A percentile compares a stretch with the other conserved stretches of the same genome.
Evolutionary conservation across 257 asterid genomes (phyloP).

Genomic region (Salvia rosmarinus): DNA sequence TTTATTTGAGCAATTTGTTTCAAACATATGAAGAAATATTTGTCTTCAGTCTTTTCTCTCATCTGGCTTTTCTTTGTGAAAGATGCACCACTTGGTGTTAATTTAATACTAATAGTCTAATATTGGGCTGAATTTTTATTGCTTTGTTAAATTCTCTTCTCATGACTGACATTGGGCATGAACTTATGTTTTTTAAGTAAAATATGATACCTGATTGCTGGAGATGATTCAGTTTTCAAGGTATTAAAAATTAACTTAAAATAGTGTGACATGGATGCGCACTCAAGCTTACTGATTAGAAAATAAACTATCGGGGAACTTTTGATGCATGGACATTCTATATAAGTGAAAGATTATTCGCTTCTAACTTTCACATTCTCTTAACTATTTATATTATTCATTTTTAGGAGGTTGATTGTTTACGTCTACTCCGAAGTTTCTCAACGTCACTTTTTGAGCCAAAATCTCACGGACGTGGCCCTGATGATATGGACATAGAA

Average conservation of each 20-base stretch:
- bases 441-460: slow-evolving; percentile 72
- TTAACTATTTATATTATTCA: slow-evolving; percentile 23
- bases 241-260: not conserved
- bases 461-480: slow-evolving; percentile 50
- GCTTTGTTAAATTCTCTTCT: not conserved
- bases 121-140: slow-evolving; percentile 7
- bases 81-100: not conserved
- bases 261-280: not conserved
- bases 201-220: not conserved
- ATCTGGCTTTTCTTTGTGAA: slow-evolving; percentile 2
- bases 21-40: slow-evolving; percentile 5
- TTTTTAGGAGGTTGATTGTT: slow-evolving; percentile 71
- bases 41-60: not conserved
- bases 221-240: not conserved
- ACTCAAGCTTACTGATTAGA: slow-evolving; percentile 3
- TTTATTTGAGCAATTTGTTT: slow-evolving; percentile 2
- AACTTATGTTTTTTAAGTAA: not conserved
- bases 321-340: slow-evolving; percentile 4
- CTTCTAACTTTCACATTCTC: slow-evolving; percentile 7
- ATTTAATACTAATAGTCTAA: not conserved
- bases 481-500: slow-evolving; percentile 49
- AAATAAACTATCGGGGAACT: slow-evolving; percentile 10
- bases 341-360: not conserved
- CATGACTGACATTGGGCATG: not conserved
- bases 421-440: slow-evolving; percentile 77